Evolutionary conservation across 2,329 filamentous ascomycete species (phyloP), one percentile per base, ranked within the genome.

Genomic region (Alternaria dauci): DNA sequence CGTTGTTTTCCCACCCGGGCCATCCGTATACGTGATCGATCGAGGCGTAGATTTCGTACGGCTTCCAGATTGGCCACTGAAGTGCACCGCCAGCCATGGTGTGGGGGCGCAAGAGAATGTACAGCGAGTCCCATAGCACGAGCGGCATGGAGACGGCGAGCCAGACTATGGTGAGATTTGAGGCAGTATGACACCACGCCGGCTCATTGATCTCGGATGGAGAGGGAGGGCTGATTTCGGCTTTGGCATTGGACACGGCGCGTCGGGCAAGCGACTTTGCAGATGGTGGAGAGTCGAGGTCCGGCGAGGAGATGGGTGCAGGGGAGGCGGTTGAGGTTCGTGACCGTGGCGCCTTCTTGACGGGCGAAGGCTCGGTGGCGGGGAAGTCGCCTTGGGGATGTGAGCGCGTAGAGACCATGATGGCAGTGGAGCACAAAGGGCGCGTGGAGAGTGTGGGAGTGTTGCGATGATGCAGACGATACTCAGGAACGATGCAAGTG

Each of bases 11-110:
- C 76, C 86, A 92, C 4, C 90, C 89, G 70, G 89, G 88, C 82
- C 86, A 89, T 41, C 93, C 92, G 81, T 97, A 97, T 32, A 94
- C 84, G 77, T 93, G 84, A 79, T 97, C 93, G 67, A 96, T 83
- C 52, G 84, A 81, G 58, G 90, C 91, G 81, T 97, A 96, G 1
- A 96, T 86, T 72, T 86, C 87, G 80, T 97, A 97, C 0, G 91
- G 92, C 30, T 80, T 81, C 86, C 87, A 97, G 42, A 96, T 71
- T 1, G 91, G 91, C 69, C 81, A 84, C 81, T 96, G 91, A 53
- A 90, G 81, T 47, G 78, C 80, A 16, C 93, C 93, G 68, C 92
- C 91, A 0, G 89, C 87, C 91, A 97, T 95, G 58, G 88, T 91
- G 78, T 89, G 87, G 30, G 93, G 93, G 20, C 93, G 91, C 55